Base-by-base conservation (phyloP, 805 yeast genomes). In the Cephaloascus fragrans region DNA sequence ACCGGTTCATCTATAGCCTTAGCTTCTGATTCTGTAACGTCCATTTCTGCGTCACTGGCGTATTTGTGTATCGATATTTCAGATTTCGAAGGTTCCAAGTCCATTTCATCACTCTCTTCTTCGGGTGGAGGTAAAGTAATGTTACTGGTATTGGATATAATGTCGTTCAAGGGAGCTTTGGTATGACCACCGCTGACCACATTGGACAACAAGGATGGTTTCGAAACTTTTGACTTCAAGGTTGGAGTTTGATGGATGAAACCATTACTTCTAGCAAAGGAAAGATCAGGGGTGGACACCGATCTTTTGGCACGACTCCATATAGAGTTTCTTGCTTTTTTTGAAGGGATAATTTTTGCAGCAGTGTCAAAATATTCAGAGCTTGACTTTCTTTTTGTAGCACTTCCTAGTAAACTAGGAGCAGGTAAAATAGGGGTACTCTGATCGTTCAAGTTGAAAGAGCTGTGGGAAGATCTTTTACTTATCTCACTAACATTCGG, bases 11-110 rank as follows among this genome's bases (percentile, higher is more conserved):
- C 66, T 37, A 54, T 60, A 4, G 48, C 42, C 3, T 36, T 43
- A 17, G 39, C 47, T 10, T 43, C 41, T 15, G 61, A 45, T 66
- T 61, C 61, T 6, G 66, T 66, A 2, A 65, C 59, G 2, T 63
- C 57, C 26, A 61, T 58, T 48, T 66, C 51, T 29, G 48, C 50
- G 1, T 63, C 64, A 12, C 58, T 58, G 26, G 55, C 48, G 3
- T 58, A 48, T 4, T 23, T 23, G 12, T 23, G 6, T 23, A 12
- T 8, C 12, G 28, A 6, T 23, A 23, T 23, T 12, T 36, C 32
- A 4, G 46, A 43, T 35, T 59, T 57, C 5, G 41, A 38, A 17
- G 58, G 57, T 26, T 52, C 53, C 3, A 45, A 41, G 3, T 44
- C 40, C n/a, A 34, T 39, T 35, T 51, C 47, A 5, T 42, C 41